These are phyloP conservation scores for Hymenoscyphus repandus DNA, from an alignment of 2,329 filamentous ascomycete species.

Conservation along the genomic window DNA sequence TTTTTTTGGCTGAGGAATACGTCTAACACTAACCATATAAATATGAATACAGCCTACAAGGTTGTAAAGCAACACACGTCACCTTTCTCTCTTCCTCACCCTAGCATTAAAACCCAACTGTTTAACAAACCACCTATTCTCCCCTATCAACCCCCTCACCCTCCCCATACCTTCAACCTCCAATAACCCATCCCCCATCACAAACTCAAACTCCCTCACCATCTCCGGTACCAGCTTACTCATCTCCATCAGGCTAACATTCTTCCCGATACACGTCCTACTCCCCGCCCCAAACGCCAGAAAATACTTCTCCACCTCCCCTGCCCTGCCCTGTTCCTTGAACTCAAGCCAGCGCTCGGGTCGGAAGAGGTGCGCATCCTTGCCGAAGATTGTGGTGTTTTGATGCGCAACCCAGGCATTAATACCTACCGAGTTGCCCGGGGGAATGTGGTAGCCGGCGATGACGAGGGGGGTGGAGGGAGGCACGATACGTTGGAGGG, in stretches of 20 bases:
- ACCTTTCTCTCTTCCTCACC: slow-evolving; percentile 6
- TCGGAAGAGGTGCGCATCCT: slow-evolving; percentile 37
- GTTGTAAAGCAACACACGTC: background rate
- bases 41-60: no score
- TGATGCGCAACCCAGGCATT: slow-evolving; percentile 41
- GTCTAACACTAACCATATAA: no score
- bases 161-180: slow-evolving; percentile 12
- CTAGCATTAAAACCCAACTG: slow-evolving; percentile 22
- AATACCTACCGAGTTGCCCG: slow-evolving; percentile 38
- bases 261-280: slow-evolving; percentile 39
- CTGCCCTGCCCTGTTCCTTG: slow-evolving; percentile 18
- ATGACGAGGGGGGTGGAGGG: slow-evolving; percentile 31
- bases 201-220: slow-evolving; percentile 28
- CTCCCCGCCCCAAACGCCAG: slow-evolving; percentile 36
- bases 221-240: slow-evolving; percentile 38
- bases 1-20: no score
- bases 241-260: slow-evolving; percentile 41
- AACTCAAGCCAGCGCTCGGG: slow-evolving; percentile 42
- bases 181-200: slow-evolving; percentile 15
- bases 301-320: slow-evolving; percentile 14
- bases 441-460: slow-evolving; percentile 37
- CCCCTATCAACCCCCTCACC: slow-evolving; percentile 13
- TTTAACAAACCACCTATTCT: slow-evolving; percentile 29
- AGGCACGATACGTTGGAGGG: slow-evolving; percentile 44
- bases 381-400: slow-evolving; percentile 39